Evolutionary conservation across 2,329 filamentous ascomycete genomes (phyloP).

Genomic region (Botryotinia convoluta): DNA sequence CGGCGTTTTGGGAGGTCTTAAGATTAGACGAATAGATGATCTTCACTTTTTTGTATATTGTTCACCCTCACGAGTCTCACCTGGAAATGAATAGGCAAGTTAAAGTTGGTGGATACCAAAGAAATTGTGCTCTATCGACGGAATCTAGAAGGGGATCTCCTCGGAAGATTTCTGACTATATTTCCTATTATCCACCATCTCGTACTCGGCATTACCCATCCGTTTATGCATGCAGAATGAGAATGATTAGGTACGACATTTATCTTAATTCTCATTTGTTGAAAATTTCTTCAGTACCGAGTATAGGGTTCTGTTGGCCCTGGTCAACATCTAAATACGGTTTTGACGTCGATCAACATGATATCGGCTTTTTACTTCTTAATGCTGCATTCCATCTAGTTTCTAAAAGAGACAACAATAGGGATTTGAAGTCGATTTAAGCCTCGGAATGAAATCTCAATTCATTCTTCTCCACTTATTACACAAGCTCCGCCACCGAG

Average conservation of each 20-base stretch:
- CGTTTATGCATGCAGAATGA: background rate
- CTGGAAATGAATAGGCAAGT: background rate
- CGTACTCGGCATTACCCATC: background rate
- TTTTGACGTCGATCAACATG: background rate
- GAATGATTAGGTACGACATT: constrained; percentile 2
- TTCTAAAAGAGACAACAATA: background rate
- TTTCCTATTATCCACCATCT: background rate
- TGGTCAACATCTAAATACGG: background rate
- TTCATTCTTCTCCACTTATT: background rate
- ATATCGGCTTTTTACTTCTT: background rate
- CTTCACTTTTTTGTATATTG: constrained; percentile 18
- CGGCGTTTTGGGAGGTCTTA: constrained; percentile 11
- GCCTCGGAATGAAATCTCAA: background rate
- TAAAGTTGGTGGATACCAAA: background rate
- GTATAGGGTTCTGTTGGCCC: background rate
- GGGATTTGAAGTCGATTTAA: background rate
- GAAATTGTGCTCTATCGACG: background rate
- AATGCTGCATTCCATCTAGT: too few relatives aligned
- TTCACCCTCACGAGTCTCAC: background rate
- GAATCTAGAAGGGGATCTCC: background rate
- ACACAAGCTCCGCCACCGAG: too few relatives aligned
- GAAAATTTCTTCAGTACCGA: background rate
- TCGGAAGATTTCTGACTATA: background rate
- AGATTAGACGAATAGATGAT: constrained; percentile 22
- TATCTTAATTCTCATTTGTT: background rate